Conservation (phyloP, 257 asterid species). For the Prunella vulgaris region DNA sequence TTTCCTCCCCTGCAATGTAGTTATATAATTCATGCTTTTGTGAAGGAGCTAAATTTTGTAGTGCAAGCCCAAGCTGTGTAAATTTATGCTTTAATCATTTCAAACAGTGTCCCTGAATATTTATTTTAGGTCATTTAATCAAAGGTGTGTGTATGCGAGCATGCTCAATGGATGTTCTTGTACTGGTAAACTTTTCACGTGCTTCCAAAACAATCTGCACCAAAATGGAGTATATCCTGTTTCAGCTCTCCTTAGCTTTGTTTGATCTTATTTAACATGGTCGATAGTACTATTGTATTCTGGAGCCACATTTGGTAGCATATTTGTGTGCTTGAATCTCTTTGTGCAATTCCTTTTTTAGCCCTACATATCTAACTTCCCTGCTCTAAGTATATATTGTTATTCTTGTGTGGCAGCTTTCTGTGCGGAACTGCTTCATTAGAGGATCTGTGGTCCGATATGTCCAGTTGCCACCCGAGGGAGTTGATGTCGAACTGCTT, state of each 20-base stretch:
- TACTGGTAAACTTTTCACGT: not conserved
- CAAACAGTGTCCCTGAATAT: not conserved
- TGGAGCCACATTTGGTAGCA: not conserved
- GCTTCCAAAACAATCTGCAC: not conserved
- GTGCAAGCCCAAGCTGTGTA: slow-evolving; percentile 16
- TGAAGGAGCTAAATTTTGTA: not conserved
- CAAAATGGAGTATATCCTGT: not conserved
- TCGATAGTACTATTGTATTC: not conserved
- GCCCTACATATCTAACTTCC: not conserved
- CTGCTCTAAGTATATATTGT: not conserved
- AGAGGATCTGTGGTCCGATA: slow-evolving; percentile 96
- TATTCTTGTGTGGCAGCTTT: slow-evolving; percentile 50
- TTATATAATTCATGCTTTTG: not conserved
- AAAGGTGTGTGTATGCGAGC: not conserved
- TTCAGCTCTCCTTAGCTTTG: not conserved
- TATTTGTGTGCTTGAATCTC: not conserved
- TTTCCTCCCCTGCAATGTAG: not conserved
- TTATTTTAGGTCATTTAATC: not conserved
- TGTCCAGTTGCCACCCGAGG: slow-evolving; percentile 96
- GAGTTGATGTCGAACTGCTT: slow-evolving; percentile 88
- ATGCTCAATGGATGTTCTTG: not conserved
- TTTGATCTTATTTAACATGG: not conserved
- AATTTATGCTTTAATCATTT: not conserved
- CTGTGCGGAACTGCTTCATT: slow-evolving; percentile 96
- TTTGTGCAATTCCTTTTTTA: not conserved